phyloP scores from a whole-genome alignment of 1,284 basidiomycete genomes.

The Puccinia triticina region DNA sequence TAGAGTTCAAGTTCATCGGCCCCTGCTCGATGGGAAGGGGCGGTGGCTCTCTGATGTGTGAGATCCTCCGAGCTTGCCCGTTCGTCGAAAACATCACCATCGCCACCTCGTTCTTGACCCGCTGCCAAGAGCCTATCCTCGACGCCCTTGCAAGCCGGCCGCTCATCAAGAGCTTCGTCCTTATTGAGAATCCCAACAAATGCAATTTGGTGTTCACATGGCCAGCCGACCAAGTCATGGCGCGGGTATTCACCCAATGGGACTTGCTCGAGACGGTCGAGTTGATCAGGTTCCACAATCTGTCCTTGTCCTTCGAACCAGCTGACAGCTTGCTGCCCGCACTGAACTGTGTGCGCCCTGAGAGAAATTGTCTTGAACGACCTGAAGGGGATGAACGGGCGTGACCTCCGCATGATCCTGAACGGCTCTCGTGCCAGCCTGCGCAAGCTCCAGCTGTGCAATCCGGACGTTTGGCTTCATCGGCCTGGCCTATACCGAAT shows the following conservation, averaged over 20 bases:
- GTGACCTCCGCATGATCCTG: too few species aligned
- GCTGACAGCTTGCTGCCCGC: not conserved
- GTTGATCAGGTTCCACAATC: not conserved
- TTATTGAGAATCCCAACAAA: not conserved
- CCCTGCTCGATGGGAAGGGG: too few species aligned
- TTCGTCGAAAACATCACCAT: constrained; percentile 16
- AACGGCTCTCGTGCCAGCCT: too few species aligned
- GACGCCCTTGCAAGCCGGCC: not conserved
- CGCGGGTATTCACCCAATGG: constrained; percentile 10
- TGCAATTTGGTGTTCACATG: not conserved
- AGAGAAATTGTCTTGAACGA: too few species aligned
- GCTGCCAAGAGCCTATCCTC: constrained; percentile 4
- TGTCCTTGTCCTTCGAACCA: not conserved
- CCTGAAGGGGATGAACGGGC: too few species aligned
- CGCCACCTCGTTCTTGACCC: not conserved
- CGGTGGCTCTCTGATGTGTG: too few species aligned
- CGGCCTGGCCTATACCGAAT: too few species aligned
- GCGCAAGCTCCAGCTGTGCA: too few species aligned
- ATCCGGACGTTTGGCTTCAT: too few species aligned
- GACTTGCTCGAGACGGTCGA: constrained; percentile 9
- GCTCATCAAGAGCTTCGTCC: constrained; percentile 7
- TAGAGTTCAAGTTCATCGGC: too few species aligned
- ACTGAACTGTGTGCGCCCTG: not conserved
- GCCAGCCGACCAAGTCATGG: not conserved
- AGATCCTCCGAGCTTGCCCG: too few species aligned